Base-by-base conservation (phyloP, 257 asterid species). In the Capsicum baccatum region DNA sequence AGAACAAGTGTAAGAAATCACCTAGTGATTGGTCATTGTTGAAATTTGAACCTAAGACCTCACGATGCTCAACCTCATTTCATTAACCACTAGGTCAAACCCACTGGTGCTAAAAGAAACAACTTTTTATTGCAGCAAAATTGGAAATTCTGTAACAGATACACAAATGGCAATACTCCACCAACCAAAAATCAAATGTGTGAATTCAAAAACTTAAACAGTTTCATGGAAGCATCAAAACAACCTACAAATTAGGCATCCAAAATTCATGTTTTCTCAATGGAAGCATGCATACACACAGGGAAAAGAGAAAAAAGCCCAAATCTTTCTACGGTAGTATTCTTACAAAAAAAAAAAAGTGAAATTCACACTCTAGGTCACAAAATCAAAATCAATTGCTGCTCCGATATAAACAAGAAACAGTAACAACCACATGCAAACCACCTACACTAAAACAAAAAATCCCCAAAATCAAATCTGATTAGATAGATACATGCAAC, bases 361-460 rank as follows among this genome's bases (percentile, higher is more conserved):
- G 26, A 50, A 74, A 74, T 74, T 62, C 21, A 33, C n/a, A 74
- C 19, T 50, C 19, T 16, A 74, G 50, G 19, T 56, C 4, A 73
- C 64, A 35, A 16, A 66, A 74, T 52, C 35, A 4, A 68, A 87
- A 63, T 21, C 48, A 74, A 85, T 79, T 68, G 78, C 78, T 5
- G 80, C 74, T 33, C 2, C 37, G 21, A 56, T 3, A 85, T 52
- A 64, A 86, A 88, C 15, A 84, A 11, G 21, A 52, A 85, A 87
- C n/a, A 8, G 74, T 37, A 14, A 15, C 74, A 76, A 74, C 47
- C 0, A 15, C 12, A 37, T 76, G 81, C 81, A 76, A 52, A 47
- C 79, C 57, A 70, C 42, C 1, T 4, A 39, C 42, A 39, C 42
- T 2, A 39, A 39, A 39, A 39, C 42, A 39, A 39, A 39, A 39